phyloP scores from a whole-genome alignment of 768 basidiomycete genomes.

The Porpolomopsis calyptriformis region DNA sequence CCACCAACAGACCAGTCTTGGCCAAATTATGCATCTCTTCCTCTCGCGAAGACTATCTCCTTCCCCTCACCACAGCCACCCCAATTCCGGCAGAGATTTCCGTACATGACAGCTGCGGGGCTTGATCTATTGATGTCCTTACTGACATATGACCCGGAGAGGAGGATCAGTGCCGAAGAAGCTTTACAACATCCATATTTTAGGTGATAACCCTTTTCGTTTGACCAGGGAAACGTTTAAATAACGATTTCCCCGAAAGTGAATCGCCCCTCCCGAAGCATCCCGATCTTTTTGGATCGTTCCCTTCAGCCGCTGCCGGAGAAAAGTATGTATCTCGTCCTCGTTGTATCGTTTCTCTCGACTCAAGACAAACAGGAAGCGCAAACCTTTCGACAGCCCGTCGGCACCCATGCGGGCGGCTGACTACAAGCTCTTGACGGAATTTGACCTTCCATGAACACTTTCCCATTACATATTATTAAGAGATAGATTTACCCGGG shows the following conservation, averaged over 20 bases:
- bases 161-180: slow-evolving; percentile 80
- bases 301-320: slow-evolving; percentile 92
- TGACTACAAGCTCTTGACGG: slow-evolving; percentile 55
- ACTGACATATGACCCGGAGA: slow-evolving; percentile 81
- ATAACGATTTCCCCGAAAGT: slow-evolving; percentile 27
- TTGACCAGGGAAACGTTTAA: neutral
- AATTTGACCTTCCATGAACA: slow-evolving; percentile 40
- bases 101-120: slow-evolving; percentile 72
- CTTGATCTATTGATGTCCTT: slow-evolving; percentile 75
- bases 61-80: slow-evolving; percentile 65
- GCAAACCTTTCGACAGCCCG: slow-evolving; percentile 70
- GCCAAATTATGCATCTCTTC: slow-evolving; percentile 75
- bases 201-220: slow-evolving; percentile 34
- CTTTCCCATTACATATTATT: neutral
- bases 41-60: slow-evolving; percentile 69
- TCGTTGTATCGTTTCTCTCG: slow-evolving; percentile 2
- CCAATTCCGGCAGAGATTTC: slow-evolving; percentile 79
- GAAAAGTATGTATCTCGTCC: slow-evolving; percentile 57
- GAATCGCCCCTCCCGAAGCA: slow-evolving; percentile 95
- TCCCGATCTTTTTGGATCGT: slow-evolving; percentile 89
- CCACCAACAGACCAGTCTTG: slow-evolving; percentile 81
- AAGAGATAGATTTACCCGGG: neutral
- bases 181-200: slow-evolving; percentile 90
- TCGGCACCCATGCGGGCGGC: slow-evolving; percentile 67
- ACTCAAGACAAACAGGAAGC: slow-evolving; percentile 37